Base-by-base conservation (phyloP, 73 alveolate genomes). In the Breviolum minutum region DNA sequence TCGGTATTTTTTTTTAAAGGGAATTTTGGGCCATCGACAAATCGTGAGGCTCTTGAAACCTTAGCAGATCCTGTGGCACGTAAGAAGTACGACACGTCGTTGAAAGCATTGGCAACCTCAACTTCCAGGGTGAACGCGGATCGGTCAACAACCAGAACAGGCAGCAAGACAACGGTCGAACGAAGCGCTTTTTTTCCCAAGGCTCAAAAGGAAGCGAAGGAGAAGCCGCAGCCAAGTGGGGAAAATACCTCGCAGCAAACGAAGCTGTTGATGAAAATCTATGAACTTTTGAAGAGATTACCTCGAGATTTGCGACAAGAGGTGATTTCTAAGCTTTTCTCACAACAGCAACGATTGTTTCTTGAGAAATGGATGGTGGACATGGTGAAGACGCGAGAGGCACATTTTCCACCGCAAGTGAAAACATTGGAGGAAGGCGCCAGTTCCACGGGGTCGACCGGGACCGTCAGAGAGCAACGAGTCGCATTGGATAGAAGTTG, bases 281-380 rank as follows among this genome's bases (percentile, higher is more conserved):
- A 62, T 8, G 62, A 76, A 27, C 63, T 76, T 20, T 76, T 76
- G 85, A 76, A 76, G 20, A 54, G 63, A 9, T n/a, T 76, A 2
- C 85, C 85, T 9, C 85, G 85, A 24, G 85, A n/a, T 9, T 7
- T 76, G 7, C 60, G 85, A 24, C n/a, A 76, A 27, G 85, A 76
- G 26, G 85, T 76, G 85, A 76, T 76, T 76, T 76, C 85, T 12
- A 76, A 76, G 85, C 9, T 27, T 7, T 76, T 76, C 62, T 76
- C 85, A 8, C 85, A 76, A 62, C n/a, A 76, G 30, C 85, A 76
- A 27, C 85, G 85, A 27, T 62, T 76, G 20, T 11, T 76, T 62
- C 63, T 76, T 19, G 85, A 76, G 85, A 76, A n/a, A 76, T 76
- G 85, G 85, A 76, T 76, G 85, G 85, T 76, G 26, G 85, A 76